These are phyloP conservation scores for Trametes sp. DNA, from an alignment of 1,284 basidiomycete genomes.

Conservation along the genomic window DNA sequence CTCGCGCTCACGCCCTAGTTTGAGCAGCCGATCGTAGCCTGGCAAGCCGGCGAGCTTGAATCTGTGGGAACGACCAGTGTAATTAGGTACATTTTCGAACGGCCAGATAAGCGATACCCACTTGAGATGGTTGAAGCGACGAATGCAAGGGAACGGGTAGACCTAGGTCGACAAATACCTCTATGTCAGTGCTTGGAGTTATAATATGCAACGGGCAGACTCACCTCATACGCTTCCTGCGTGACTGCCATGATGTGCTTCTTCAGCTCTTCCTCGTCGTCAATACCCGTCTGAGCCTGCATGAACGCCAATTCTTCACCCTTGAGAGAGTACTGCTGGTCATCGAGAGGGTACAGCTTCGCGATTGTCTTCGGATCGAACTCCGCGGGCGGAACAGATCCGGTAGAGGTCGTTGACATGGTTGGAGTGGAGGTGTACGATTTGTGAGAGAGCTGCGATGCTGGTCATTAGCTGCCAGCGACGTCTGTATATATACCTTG, in stretches of 20 bases:
- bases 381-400: no score
- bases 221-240: conserved; percentile 49
- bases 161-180: conserved; percentile 38
- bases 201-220: no score
- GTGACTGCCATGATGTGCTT: conserved; percentile 53
- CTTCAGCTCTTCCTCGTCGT: conserved; percentile 48
- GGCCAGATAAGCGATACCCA: not conserved
- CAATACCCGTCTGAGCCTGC: conserved; percentile 48
- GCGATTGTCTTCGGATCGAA: not conserved
- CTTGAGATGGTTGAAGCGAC: not conserved
- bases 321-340: conserved; percentile 23
- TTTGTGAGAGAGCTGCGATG: no score
- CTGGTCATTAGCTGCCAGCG: no score
- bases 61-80: conserved; percentile 43
- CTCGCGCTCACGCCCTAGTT: conserved; percentile 46
- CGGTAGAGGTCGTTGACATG: not conserved
- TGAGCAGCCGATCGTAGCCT: conserved; percentile 49
- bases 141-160: conserved; percentile 46
- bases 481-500: no score
- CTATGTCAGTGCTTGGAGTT: no score
- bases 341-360: not conserved
- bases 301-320: conserved; percentile 47
- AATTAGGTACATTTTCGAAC: no score
- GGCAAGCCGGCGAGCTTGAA: conserved; percentile 41
- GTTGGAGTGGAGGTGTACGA: no score